Conservation (phyloP, 1,284 basidiomycete species). For the Takashimella tepidaria region DNA sequence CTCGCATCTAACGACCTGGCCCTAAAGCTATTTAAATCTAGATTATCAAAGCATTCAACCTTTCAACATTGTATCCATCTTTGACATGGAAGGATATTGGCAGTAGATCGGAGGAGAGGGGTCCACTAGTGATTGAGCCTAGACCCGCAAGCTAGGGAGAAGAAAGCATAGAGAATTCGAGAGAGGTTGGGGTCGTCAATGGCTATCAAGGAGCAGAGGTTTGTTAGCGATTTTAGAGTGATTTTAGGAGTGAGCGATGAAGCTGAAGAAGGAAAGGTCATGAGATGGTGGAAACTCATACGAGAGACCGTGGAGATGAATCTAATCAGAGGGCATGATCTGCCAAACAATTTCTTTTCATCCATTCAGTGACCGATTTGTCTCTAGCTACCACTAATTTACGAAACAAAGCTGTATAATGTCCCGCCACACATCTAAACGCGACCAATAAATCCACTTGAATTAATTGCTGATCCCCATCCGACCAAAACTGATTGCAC, state of each 20-base stretch:
- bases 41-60: conserved; percentile 23
- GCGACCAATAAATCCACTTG: conserved; percentile 14
- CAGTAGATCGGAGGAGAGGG: conserved; percentile 29
- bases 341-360: no score
- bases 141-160: conserved; percentile 32
- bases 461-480: conserved; percentile 24
- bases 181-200: conserved; percentile 26
- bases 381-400: conserved; percentile 14
- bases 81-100: conserved; percentile 4
- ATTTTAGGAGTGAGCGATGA: no score
- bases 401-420: conserved; percentile 26
- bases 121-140: conserved; percentile 30
- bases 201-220: no score
- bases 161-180: conserved; percentile 24
- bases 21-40: conserved; percentile 18
- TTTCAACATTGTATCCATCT: conserved; percentile 22
- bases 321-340: no score
- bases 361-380: no score
- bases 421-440: conserved; percentile 27
- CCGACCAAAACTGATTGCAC: conserved; percentile 21
- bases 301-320: no score
- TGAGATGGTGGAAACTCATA: no score
- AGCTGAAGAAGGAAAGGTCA: no score
- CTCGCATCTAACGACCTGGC: conserved; percentile 17
- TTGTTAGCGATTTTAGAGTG: no score